Percentiles rank a stretch among this genome's conserved stretches.
Conservation (phyloP, 2,329 filamentous ascomycete genomes). For the Pseudogymnoascus sp. region DNA sequence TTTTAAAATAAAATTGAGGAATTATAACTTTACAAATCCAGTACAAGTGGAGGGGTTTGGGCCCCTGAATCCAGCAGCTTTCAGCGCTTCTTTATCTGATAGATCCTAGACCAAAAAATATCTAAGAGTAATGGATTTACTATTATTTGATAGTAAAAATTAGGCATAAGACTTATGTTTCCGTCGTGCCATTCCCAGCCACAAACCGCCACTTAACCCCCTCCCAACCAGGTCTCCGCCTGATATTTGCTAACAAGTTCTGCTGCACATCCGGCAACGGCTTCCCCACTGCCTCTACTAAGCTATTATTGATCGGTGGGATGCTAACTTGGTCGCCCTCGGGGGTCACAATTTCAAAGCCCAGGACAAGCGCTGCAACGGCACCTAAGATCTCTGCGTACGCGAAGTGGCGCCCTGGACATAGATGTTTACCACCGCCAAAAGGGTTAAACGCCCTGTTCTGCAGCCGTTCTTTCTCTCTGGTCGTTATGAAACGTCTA, state of each 20-base stretch:
- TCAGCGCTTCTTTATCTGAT: background rate
- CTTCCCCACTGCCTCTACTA: conserved; percentile 21
- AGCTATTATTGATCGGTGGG: conserved; percentile 12
- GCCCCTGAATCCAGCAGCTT: no score
- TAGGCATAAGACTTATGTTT: background rate
- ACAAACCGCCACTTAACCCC: conserved; percentile 20
- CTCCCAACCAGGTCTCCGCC: conserved; percentile 20
- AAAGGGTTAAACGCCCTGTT: conserved; percentile 32
- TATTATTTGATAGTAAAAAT: background rate
- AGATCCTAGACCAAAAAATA: background rate
- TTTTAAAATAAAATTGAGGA: background rate
- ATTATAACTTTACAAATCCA: background rate
- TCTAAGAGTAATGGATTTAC: background rate
- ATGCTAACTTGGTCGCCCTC: conserved; percentile 12
- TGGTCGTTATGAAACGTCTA: conserved; percentile 31
- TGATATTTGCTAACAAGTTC: conserved; percentile 12
- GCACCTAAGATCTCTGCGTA: conserved; percentile 33
- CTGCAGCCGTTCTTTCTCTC: conserved; percentile 17
- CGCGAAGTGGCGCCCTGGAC: conserved; percentile 34
- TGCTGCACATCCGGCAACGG: conserved; percentile 16
- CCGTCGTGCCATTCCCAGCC: background rate
- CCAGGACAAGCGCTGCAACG: conserved; percentile 27
- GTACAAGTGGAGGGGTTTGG: no score
- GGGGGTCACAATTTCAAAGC: conserved; percentile 24
- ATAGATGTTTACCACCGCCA: conserved; percentile 35